These are phyloP conservation scores for Penicillium coffeae DNA, from an alignment of 495 filamentous ascomycete genomes.

Conservation along the genomic window DNA sequence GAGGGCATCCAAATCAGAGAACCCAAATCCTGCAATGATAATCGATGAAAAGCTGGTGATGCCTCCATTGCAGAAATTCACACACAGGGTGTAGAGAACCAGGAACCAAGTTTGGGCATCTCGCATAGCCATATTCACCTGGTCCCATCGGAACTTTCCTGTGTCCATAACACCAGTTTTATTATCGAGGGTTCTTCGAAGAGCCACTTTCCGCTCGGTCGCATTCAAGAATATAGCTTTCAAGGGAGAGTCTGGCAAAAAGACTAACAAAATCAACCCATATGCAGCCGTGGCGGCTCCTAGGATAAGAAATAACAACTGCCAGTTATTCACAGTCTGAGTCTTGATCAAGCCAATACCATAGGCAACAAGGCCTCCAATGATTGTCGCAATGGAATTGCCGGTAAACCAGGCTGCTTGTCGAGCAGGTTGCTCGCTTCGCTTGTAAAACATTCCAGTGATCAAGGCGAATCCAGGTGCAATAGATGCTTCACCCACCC, in stretches of 20 bases:
- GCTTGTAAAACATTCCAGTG: slow-evolving; percentile 55
- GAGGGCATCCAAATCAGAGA: slow-evolving; percentile 31
- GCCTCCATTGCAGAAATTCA: slow-evolving; percentile 45
- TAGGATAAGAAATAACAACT: slow-evolving; percentile 37
- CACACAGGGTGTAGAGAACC: slow-evolving; percentile 34
- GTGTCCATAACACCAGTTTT: slow-evolving; percentile 56
- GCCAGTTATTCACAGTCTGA: slow-evolving; percentile 24
- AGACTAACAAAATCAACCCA: slow-evolving; percentile 34
- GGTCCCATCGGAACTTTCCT: slow-evolving; percentile 54
- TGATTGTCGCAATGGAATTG: slow-evolving; percentile 48
- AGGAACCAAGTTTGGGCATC: slow-evolving; percentile 51
- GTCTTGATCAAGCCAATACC: slow-evolving; percentile 38
- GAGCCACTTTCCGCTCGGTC: slow-evolving; percentile 46
- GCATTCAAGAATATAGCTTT: slow-evolving; percentile 40
- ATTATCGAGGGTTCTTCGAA: slow-evolving; percentile 56
- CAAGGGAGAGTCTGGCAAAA: slow-evolving; percentile 49
- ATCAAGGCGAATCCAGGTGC: slow-evolving; percentile 57
- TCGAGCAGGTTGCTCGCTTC: slow-evolving; percentile 50
- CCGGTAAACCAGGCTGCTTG: slow-evolving; percentile 51
- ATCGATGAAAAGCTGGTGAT: slow-evolving; percentile 43
- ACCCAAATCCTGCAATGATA: slow-evolving; percentile 41
- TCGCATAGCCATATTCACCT: slow-evolving; percentile 47
- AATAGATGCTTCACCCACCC: slow-evolving; percentile 52
- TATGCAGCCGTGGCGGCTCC: slow-evolving; percentile 35
- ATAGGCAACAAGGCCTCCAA: slow-evolving; percentile 43